Evolutionary conservation across 441 rosid genomes (phyloP), one percentile per base, ranked within the genome.

Genomic region (Theobroma grandiflorum): DNA sequence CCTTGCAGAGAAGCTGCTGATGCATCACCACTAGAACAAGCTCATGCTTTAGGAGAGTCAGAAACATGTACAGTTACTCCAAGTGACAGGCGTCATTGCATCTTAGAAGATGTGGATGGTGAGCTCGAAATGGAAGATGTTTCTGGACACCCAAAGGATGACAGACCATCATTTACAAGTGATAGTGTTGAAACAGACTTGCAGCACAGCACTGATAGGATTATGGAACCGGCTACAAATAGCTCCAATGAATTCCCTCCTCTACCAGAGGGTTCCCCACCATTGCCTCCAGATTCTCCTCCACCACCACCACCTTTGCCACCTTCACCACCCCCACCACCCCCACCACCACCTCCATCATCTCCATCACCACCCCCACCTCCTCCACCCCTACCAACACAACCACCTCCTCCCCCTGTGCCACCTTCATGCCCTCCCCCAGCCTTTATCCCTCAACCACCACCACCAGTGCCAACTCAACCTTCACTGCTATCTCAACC

Each of bases 111-210:
- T 70, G 98, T 95, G 65, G 98, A 96, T 85, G 95, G 90, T 82
- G 99, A 95, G 80, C 96, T 93, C 78, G 98, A 92, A 82, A 96
- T 95, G 99, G 98, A 91, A 88, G 99, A 93, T 86, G 98, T 91
- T 78, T 91, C 94, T 75, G 93, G 89, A 81, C 89, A 90, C 79
- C 84, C 64, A 38, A 93, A 87, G 87, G 94, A 89, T 79, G 94
- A 83, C 79, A 87, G 80, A 64, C 77, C 88, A 62, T 80, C 79
- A 78, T 67, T 64, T 40, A 65, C 52, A 15, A 77, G 63, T 74
- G 74, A 83, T 82, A 70, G 80, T 72, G 63, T 71, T 78, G 93
- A 87, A 84, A 84, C 73, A 71, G 92, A 87, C 77, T 74, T 76
- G 38, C 86, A 84, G 22, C 88, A 78, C 14, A 22, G 68, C 75